These are phyloP conservation scores for Bipolaris bicolor DNA, from an alignment of 2,329 filamentous ascomycete species.

Conservation along the genomic window DNA sequence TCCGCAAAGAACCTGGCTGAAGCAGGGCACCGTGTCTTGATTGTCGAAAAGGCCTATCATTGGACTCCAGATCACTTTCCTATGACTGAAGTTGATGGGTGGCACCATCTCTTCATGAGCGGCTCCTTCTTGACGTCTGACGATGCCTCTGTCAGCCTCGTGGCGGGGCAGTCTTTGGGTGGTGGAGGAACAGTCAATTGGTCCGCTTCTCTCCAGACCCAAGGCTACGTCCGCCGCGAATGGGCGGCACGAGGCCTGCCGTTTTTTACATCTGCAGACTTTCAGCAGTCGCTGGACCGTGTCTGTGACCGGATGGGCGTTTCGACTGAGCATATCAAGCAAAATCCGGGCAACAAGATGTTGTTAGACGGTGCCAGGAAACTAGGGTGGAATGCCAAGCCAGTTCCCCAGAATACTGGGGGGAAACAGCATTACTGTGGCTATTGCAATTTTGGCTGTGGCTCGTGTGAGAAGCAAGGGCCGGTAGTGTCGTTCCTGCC, in stretches of 20 bases:
- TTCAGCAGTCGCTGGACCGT: conserved; percentile 78
- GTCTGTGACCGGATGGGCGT: conserved; percentile 83
- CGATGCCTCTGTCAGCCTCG: conserved; percentile 60
- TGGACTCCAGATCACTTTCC: conserved; percentile 75
- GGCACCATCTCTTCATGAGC: conserved; percentile 71
- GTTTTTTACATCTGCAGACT: conserved; percentile 76
- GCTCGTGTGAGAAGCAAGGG: conserved; percentile 76
- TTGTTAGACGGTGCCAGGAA: conserved; percentile 77
- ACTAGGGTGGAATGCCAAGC: conserved; percentile 72
- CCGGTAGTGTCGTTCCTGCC: conserved; percentile 78
- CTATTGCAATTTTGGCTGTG: conserved; percentile 65
- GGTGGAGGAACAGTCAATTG: conserved; percentile 91
- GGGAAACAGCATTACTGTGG: conserved; percentile 75
- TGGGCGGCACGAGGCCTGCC: conserved; percentile 75
- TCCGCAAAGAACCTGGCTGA: conserved; percentile 80
- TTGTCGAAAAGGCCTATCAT: conserved; percentile 83
- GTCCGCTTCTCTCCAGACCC: conserved; percentile 71
- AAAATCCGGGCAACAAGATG: conserved; percentile 73
- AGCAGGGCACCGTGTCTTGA: conserved; percentile 75
- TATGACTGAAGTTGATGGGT: conserved; percentile 69
- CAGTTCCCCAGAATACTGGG: conserved; percentile 80
- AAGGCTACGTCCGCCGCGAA: conserved; percentile 77
- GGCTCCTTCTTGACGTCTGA: conserved; percentile 64
- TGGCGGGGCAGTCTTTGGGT: conserved; percentile 77
- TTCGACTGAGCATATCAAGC: conserved; percentile 66